A percentile compares a stretch with the other conserved stretches of the same genome.
These are phyloP conservation scores for Pythium chondricola DNA, from an alignment of 352 stramenopile genomes.

Conservation along the genomic window DNA sequence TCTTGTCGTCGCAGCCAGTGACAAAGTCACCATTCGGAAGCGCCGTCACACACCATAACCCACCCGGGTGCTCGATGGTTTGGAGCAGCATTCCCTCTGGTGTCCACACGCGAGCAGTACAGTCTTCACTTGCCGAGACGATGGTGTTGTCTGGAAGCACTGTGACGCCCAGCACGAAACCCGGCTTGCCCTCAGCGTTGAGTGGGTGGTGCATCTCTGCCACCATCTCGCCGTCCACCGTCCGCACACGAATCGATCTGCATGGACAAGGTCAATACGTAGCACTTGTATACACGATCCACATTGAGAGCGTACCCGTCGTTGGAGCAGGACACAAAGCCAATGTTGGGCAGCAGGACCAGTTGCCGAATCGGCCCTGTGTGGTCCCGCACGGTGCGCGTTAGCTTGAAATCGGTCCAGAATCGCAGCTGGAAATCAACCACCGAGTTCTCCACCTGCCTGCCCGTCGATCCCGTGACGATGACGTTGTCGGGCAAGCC, in stretches of 20 bases:
- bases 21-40: conserved; percentile 87
- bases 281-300: background rate
- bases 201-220: conserved; percentile 68
- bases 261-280: background rate
- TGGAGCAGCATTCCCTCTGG: conserved; percentile 50
- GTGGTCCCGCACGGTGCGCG: conserved; percentile 57
- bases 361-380: conserved; percentile 69
- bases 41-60: conserved; percentile 78
- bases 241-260: conserved; percentile 59
- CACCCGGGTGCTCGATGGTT: conserved; percentile 78
- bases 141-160: conserved; percentile 52
- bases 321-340: conserved; percentile 84
- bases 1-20: conserved; percentile 93
- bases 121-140: conserved; percentile 80
- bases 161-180: conserved; percentile 68
- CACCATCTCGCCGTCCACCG: conserved; percentile 52
- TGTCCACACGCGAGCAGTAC: conserved; percentile 70
- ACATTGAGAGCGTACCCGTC: conserved; percentile 35
- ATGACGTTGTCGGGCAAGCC: conserved; percentile 50
- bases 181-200: conserved; percentile 77
- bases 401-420: conserved; percentile 47
- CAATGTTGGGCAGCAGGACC: conserved; percentile 49
- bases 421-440: conserved; percentile 77
- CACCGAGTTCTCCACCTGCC: conserved; percentile 69
- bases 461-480: conserved; percentile 71